Evolutionary conservation across 169 alveolate genomes (phyloP).

Genomic region (Plasmodium knowlesi): DNA sequence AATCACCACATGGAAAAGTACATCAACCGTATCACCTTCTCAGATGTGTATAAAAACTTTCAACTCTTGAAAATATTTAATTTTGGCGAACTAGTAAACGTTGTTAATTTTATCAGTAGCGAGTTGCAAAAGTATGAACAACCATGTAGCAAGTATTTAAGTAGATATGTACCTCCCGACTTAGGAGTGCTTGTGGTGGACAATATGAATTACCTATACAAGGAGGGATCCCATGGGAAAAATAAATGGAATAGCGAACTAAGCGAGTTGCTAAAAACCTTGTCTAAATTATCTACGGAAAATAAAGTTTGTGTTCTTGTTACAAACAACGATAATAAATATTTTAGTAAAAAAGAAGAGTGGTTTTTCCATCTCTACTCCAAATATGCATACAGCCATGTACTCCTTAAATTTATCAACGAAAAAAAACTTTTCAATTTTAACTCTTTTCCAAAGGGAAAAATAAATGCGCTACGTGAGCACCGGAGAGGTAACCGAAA

Average conservation of each 20-base stretch:
- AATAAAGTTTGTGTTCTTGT: conserved; percentile 40
- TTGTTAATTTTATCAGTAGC: conserved; percentile 17
- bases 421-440: conserved; percentile 18
- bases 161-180: conserved; percentile 44
- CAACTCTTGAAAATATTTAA: conserved; percentile 62
- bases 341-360: conserved; percentile 32
- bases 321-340: conserved; percentile 41
- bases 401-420: conserved; percentile 29
- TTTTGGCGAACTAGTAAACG: conserved; percentile 48
- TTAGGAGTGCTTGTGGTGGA: conserved; percentile 52
- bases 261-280: not conserved
- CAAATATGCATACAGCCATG: conserved; percentile 26
- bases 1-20: conserved; percentile 34
- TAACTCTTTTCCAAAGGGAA: conserved; percentile 7
- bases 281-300: conserved; percentile 19
- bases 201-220: conserved; percentile 39
- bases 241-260: not conserved
- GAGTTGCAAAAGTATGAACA: conserved; percentile 16
- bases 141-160: not conserved
- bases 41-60: conserved; percentile 32
- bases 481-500: not conserved
- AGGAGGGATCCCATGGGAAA: not conserved
- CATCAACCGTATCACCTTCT: conserved; percentile 32
- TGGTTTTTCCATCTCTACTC: conserved; percentile 5
- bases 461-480: not conserved